Evolutionary conservation across 2,329 filamentous ascomycete genomes (phyloP).

Genomic region (Penicillium sp.): DNA sequence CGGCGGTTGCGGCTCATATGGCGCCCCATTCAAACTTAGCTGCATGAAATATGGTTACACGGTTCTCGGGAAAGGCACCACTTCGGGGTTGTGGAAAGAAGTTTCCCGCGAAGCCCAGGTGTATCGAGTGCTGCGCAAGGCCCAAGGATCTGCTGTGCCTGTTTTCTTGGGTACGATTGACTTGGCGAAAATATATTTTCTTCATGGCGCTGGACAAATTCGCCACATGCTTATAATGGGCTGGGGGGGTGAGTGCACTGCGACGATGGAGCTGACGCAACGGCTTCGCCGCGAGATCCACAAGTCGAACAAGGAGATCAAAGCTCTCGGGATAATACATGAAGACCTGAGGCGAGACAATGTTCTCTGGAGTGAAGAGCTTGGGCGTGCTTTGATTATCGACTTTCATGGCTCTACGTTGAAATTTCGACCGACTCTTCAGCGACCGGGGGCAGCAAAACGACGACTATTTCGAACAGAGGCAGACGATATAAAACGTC

Average conservation of each 20-base stretch:
- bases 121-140: not conserved
- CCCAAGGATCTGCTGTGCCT: conserved; percentile 13
- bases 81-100: not conserved
- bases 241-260: not conserved
- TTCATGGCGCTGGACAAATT: conserved; percentile 20
- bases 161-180: conserved; percentile 16
- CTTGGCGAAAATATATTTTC: conserved; percentile 27
- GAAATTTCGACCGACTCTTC: conserved; percentile 6
- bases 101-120: not conserved
- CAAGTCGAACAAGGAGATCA: not conserved
- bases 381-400: not conserved
- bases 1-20: not conserved
- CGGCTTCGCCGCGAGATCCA: not conserved
- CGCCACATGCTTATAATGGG: not conserved
- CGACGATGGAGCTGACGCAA: not conserved
- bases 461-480: conserved; percentile 5
- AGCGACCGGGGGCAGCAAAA: not conserved
- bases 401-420: conserved; percentile 26
- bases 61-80: not conserved
- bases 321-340: conserved; percentile 20
- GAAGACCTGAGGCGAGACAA: conserved; percentile 15
- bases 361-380: conserved; percentile 28
- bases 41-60: not conserved
- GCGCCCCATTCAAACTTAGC: not conserved
- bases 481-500: conserved; percentile 7